Percentiles rank a stretch among this genome's conserved stretches.
phyloP scores from a whole-genome alignment of 2,329 filamentous ascomycete genomes.

The Beauveria scarabaeidicola region DNA sequence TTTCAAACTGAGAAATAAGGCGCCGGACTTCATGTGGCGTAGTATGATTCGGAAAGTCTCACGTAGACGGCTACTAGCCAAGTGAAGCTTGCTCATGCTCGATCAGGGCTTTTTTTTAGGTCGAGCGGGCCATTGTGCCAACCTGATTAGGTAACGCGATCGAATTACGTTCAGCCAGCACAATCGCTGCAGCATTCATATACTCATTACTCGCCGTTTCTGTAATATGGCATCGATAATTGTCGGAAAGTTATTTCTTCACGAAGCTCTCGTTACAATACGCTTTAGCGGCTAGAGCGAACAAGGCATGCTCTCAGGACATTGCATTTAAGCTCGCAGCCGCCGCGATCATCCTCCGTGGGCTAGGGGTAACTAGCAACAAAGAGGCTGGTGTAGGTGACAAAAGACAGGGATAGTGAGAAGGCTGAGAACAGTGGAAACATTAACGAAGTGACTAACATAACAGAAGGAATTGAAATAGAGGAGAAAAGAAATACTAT shows the following conservation, averaged over 20 bases:
- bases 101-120: not conserved
- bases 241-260: too few relatives aligned
- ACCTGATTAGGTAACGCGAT: constrained; percentile 8
- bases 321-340: not conserved
- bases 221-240: too few relatives aligned
- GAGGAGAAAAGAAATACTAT: too few relatives aligned
- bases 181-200: not conserved
- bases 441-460: too few relatives aligned
- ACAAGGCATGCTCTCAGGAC: not conserved
- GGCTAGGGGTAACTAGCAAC: too few relatives aligned
- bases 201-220: too few relatives aligned
- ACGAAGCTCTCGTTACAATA: not conserved
- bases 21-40: not conserved
- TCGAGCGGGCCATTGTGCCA: not conserved
- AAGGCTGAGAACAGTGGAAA: too few relatives aligned
- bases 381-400: too few relatives aligned
- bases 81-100: not conserved
- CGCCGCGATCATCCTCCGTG: not conserved
- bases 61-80: not conserved
- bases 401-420: too few relatives aligned
- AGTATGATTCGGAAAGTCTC: not conserved
- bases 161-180: not conserved
- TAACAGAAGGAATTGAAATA: too few relatives aligned
- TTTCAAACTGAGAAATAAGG: not conserved
- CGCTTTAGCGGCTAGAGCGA: not conserved